phyloP scores from a whole-genome alignment of 345 rosid species.

The Syzygium aqueum region DNA sequence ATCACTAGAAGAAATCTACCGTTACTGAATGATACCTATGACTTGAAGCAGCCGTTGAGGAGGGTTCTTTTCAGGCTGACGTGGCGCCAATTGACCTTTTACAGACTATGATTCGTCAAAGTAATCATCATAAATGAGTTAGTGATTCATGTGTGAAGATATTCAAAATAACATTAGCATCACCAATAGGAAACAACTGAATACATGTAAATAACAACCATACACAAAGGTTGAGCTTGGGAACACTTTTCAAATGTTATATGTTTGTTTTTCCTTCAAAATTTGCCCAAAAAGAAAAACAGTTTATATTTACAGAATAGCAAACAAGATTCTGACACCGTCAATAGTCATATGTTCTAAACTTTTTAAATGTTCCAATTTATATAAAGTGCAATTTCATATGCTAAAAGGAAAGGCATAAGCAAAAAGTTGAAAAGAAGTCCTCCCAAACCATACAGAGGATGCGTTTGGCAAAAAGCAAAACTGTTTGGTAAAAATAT shows the following conservation, averaged over 20 bases:
- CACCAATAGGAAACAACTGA: not conserved
- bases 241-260: not conserved
- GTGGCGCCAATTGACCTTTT: constrained; percentile 53
- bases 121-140: constrained; percentile 1
- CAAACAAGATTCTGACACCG: not conserved
- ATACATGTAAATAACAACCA: not conserved
- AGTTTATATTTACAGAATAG: not conserved
- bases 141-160: not conserved
- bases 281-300: not conserved
- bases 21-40: constrained; percentile 48
- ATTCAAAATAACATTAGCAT: not conserved
- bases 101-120: constrained; percentile 30
- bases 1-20: not conserved
- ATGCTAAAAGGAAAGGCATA: not conserved
- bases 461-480: not conserved
- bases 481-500: not conserved
- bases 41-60: constrained; percentile 76
- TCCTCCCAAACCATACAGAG: not conserved
- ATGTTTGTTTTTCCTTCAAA: not conserved
- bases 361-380: not conserved
- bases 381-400: not conserved
- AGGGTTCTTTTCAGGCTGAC: constrained; percentile 51
- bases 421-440: not conserved
- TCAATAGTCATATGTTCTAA: not conserved
- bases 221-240: not conserved